Evolutionary conservation across 257 asterid species (phyloP).

Genomic region (Salvia miltiorrhiza): DNA sequence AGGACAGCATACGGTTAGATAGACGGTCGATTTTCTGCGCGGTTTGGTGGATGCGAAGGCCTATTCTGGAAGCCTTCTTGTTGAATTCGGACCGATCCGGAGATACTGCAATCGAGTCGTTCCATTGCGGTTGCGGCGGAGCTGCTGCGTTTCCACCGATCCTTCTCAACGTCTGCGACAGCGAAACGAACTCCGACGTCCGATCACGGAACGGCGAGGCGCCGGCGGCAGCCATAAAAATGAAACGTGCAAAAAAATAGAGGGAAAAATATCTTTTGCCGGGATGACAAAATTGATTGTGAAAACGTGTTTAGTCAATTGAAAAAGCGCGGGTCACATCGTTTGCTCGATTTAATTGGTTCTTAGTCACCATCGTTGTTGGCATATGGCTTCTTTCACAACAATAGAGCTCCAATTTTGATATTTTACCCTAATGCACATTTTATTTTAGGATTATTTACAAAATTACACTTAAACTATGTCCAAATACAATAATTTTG

Average conservation of each 20-base stretch:
- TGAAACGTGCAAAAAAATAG: slow-evolving; percentile 6
- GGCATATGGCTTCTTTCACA: not conserved
- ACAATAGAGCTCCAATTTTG: too few species aligned
- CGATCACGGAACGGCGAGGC: slow-evolving; percentile 60
- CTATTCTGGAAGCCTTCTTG: slow-evolving; percentile 65
- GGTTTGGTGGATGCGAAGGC: slow-evolving; percentile 71
- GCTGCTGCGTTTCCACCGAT: slow-evolving; percentile 28
- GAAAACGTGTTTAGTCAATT: not conserved
- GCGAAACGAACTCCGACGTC: slow-evolving; percentile 54
- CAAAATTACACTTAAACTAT: too few species aligned
- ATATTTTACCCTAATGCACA: too few species aligned
- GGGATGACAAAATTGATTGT: not conserved
- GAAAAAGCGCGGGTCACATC: slow-evolving; percentile 18
- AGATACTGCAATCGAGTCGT: slow-evolving; percentile 18
- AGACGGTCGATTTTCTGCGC: slow-evolving; percentile 71
- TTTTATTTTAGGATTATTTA: too few species aligned
- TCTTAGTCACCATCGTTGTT: not conserved
- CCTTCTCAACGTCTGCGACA: slow-evolving; percentile 47
- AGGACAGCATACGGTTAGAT: slow-evolving; percentile 44
- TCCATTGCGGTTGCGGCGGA: slow-evolving; percentile 26
- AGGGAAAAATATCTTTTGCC: not conserved
- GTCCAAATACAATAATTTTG: too few species aligned
- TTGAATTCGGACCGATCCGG: slow-evolving; percentile 73
- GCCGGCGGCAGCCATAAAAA: slow-evolving; percentile 41
- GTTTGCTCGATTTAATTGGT: too few species aligned